Evolutionary conservation across 805 yeast species (phyloP).

Genomic region (Vanderwaltozyma verrucispora): DNA sequence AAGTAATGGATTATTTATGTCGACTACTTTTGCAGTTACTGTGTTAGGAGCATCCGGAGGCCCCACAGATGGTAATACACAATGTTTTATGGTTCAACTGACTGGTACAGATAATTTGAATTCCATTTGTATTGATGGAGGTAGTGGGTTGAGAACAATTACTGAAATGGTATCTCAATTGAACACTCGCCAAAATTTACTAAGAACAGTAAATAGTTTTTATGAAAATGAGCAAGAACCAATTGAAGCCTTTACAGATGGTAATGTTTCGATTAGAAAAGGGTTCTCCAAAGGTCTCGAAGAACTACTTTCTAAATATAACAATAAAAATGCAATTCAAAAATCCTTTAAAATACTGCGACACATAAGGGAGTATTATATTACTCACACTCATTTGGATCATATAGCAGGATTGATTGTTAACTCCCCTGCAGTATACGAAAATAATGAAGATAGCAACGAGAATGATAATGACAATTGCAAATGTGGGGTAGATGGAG

Average conservation of each 20-base stretch:
- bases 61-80: conserved; percentile 62
- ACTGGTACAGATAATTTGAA: conserved; percentile 22
- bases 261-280: conserved; percentile 1
- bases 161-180: conserved; percentile 29
- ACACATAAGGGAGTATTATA: conserved; percentile 35
- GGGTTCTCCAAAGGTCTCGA: conserved; percentile 14
- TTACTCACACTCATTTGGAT: conserved; percentile 81
- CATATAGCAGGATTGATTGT: conserved; percentile 61
- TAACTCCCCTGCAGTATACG: conserved; percentile 46
- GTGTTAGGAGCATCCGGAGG: conserved; percentile 81
- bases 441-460: conserved; percentile 13
- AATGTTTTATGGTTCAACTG: conserved; percentile 59
- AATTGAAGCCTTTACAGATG: conserved; percentile 10
- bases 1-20: neutral
- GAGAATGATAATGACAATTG: no score
- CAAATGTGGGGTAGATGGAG: no score
- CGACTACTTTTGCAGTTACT: conserved; percentile 41
- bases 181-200: conserved; percentile 2
- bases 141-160: conserved; percentile 55
- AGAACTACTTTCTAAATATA: neutral
- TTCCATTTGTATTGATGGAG: conserved; percentile 66
- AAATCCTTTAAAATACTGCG: conserved; percentile 28
- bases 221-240: conserved; percentile 17
- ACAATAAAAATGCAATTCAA: conserved; percentile 21
- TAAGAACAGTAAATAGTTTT: conserved; percentile 7